phyloP scores from a whole-genome alignment of 73 alveolate species.

The Symbiodinium pilosum region DNA sequence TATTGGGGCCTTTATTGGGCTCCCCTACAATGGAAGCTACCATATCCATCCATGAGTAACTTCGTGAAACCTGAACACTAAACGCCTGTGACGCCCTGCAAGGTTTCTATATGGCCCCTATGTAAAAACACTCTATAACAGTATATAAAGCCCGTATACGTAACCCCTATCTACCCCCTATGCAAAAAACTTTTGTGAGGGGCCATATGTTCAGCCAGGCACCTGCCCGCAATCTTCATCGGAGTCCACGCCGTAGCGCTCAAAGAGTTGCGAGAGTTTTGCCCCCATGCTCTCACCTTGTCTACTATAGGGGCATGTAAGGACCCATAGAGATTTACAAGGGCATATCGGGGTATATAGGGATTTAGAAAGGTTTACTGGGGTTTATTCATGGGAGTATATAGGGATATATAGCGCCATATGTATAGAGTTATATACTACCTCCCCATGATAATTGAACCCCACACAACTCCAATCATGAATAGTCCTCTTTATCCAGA shows the following conservation, averaged over 20 bases:
- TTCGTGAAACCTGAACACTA: not conserved
- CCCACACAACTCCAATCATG: no score
- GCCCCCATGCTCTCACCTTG: constrained; percentile 68
- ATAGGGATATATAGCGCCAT: no score
- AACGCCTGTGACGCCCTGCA: no score
- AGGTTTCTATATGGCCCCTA: not conserved
- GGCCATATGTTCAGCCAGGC: no score
- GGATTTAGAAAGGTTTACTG: not conserved
- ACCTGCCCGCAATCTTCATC: constrained; percentile 74
- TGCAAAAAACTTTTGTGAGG: no score
- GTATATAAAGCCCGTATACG: not conserved
- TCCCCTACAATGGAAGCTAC: no score
- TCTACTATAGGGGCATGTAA: not conserved
- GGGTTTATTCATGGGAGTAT: not conserved
- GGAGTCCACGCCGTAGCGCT: constrained; percentile 69
- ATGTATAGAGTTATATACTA: not conserved
- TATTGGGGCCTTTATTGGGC: no score
- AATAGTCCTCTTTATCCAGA: no score
- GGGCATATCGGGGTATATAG: no score
- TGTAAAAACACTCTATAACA: not conserved
- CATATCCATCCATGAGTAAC: not conserved
- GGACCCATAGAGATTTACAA: not conserved
- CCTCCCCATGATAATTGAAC: no score
- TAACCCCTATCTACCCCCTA: no score
- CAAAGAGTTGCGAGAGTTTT: constrained; percentile 21